phyloP scores from a whole-genome alignment of 768 basidiomycete species.

The Lactarius trivialis region DNA sequence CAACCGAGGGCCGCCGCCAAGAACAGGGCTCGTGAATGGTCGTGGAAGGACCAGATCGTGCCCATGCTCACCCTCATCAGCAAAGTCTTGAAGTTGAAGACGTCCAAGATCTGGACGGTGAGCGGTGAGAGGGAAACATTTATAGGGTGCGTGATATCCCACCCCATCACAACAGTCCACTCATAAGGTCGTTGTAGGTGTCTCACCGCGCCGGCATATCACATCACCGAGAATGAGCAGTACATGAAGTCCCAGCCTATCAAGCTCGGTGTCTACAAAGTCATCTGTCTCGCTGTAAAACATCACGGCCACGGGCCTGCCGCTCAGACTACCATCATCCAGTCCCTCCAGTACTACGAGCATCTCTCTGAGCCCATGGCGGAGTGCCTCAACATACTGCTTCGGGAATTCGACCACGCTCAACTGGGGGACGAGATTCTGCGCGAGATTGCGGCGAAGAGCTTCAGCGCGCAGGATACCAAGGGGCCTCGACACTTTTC shows the following conservation, averaged over 20 bases:
- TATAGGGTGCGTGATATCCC: slow-evolving; percentile 52
- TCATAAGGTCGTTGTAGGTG: slow-evolving; percentile 45
- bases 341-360: slow-evolving; percentile 88
- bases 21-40: slow-evolving; percentile 44
- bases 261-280: slow-evolving; percentile 72
- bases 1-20: slow-evolving; percentile 39
- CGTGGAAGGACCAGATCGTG: slow-evolving; percentile 75
- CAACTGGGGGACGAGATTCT: slow-evolving; percentile 90
- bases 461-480: slow-evolving; percentile 72
- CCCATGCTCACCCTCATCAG: slow-evolving; percentile 60
- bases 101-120: slow-evolving; percentile 86
- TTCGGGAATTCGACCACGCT: slow-evolving; percentile 80
- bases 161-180: slow-evolving; percentile 3
- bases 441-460: slow-evolving; percentile 75
- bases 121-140: slow-evolving; percentile 82
- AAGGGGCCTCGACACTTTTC: slow-evolving; percentile 86
- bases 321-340: slow-evolving; percentile 87
- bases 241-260: slow-evolving; percentile 80
- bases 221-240: slow-evolving; percentile 75
- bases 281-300: slow-evolving; percentile 89
- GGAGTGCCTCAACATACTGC: slow-evolving; percentile 72
- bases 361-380: slow-evolving; percentile 94
- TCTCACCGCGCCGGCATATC: slow-evolving; percentile 81
- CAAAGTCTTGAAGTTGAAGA: slow-evolving; percentile 59
- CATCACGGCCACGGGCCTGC: slow-evolving; percentile 78